Conservation (phyloP, 768 basidiomycete genomes). For the Cystofilobasidium capitatum region DNA sequence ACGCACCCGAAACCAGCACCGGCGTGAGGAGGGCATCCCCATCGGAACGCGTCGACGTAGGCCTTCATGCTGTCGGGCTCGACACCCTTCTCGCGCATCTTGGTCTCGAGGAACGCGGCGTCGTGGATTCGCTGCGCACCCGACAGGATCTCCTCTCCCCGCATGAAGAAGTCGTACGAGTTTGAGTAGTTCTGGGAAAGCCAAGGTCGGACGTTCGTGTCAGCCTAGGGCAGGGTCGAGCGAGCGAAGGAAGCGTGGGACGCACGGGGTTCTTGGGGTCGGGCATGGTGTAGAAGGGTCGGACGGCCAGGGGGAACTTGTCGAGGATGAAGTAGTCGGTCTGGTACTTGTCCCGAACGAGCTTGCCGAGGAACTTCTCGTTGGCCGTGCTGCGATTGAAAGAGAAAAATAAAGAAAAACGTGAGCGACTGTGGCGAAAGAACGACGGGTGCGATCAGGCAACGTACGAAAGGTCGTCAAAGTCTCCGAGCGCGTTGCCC, state of each 20-base stretch:
- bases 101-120: conserved; percentile 62
- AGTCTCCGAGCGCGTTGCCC: conserved; percentile 47
- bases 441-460: not conserved
- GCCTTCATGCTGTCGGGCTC: conserved; percentile 78
- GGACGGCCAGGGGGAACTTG: conserved; percentile 91
- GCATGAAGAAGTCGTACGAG: conserved; percentile 99
- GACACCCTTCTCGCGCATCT: conserved; percentile 78
- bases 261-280: conserved; percentile 77
- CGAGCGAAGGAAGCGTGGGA: not conserved
- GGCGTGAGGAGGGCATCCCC: conserved; percentile 92
- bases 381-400: conserved; percentile 65
- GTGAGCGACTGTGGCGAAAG: not conserved
- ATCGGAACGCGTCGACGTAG: conserved; percentile 87
- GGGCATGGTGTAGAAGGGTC: conserved; percentile 99
- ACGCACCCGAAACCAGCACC: conserved; percentile 73
- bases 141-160: conserved; percentile 95
- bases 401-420: conserved; percentile 1
- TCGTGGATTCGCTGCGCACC: conserved; percentile 98
- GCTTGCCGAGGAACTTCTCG: conserved; percentile 80
- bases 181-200: conserved; percentile 68
- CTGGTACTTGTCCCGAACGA: conserved; percentile 86
- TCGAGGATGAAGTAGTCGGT: conserved; percentile 99
- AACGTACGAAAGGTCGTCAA: conserved; percentile 70
- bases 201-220: conserved; percentile 9
- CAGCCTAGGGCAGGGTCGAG: not conserved